A percentile compares a stretch with the other conserved stretches of the same genome.
These are phyloP conservation scores for Ceriops zippeliana DNA, from an alignment of 345 rosid species.

Conservation along the genomic window DNA sequence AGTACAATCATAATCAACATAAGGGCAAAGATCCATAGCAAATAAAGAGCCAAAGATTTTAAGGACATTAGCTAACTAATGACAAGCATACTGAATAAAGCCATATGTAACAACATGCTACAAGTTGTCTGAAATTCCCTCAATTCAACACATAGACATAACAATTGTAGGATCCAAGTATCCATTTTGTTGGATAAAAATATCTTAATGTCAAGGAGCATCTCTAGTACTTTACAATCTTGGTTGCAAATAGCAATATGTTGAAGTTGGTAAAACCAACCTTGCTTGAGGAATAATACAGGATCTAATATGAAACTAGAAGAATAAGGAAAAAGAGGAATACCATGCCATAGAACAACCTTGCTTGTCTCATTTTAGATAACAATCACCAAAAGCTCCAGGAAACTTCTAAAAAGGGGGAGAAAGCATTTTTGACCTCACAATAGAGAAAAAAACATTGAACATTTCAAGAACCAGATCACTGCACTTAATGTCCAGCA, in stretches of 20 bases:
- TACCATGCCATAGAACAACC: background rate
- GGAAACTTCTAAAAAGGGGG: background rate
- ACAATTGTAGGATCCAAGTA: background rate
- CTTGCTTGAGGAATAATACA: background rate
- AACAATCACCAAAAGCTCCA: background rate
- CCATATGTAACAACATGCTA: background rate
- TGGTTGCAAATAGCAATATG: background rate
- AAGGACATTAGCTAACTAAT: background rate
- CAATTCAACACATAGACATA: background rate
- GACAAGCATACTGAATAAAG: background rate
- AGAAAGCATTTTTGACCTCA: slow-evolving; percentile 47
- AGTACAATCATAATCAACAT: background rate
- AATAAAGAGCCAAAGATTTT: background rate
- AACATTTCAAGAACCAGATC: slow-evolving; percentile 81
- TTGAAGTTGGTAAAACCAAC: background rate
- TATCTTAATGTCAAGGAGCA: background rate
- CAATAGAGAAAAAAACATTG: slow-evolving; percentile 63
- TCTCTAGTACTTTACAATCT: background rate
- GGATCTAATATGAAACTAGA: background rate
- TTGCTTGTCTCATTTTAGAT: background rate
- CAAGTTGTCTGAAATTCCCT: background rate
- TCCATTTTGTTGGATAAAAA: background rate
- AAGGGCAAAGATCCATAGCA: background rate
- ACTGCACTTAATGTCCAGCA: slow-evolving; percentile 65
- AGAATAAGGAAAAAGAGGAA: background rate